A percentile compares a stretch with the other conserved stretches of the same genome.
These are phyloP conservation scores for Microcyclospora pomicola DNA, from an alignment of 2,329 filamentous ascomycete species.

Conservation along the genomic window DNA sequence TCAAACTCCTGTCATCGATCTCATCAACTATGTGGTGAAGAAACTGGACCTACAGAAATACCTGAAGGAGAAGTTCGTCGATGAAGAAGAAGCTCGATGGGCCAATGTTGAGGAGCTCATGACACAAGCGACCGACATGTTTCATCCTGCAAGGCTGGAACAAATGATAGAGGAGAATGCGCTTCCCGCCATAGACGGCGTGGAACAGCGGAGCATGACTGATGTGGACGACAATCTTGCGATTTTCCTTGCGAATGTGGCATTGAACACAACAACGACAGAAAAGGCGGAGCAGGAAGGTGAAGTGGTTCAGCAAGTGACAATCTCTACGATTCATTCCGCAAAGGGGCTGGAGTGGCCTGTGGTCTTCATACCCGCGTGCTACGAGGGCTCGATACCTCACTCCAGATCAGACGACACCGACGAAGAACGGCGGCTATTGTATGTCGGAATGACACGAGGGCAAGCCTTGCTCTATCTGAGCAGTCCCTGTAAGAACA, in stretches of 20 bases:
- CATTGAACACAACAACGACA: constrained; percentile 68
- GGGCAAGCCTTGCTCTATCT: constrained; percentile 77
- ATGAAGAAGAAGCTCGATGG: constrained; percentile 69
- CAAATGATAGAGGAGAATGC: constrained; percentile 32
- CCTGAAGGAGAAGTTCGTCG: constrained; percentile 54
- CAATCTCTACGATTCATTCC: constrained; percentile 90
- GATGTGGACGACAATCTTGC: constrained; percentile 51
- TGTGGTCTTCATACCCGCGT: constrained; percentile 79
- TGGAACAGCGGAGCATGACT: constrained; percentile 42
- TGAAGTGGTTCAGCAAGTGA: constrained; percentile 49
- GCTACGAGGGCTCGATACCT: constrained; percentile 81
- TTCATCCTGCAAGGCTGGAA: constrained; percentile 15
- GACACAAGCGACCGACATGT: constrained; percentile 60
- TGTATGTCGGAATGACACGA: constrained; percentile 95
- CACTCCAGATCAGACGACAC: constrained; percentile 74
- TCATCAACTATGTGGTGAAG: constrained; percentile 45
- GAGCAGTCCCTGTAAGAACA: constrained; percentile 60
- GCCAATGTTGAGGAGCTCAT: constrained; percentile 84
- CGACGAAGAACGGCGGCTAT: constrained; percentile 72
- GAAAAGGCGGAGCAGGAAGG: constrained; percentile 44
- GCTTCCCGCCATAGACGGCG: constrained; percentile 53
- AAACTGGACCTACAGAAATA: constrained; percentile 63
- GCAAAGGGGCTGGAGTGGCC: constrained; percentile 97
- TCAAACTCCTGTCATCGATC: constrained; percentile 26
- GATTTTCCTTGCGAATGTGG: constrained; percentile 77